Conservation (phyloP, 169 alveolate species). For the Eimeria acervulina region DNA sequence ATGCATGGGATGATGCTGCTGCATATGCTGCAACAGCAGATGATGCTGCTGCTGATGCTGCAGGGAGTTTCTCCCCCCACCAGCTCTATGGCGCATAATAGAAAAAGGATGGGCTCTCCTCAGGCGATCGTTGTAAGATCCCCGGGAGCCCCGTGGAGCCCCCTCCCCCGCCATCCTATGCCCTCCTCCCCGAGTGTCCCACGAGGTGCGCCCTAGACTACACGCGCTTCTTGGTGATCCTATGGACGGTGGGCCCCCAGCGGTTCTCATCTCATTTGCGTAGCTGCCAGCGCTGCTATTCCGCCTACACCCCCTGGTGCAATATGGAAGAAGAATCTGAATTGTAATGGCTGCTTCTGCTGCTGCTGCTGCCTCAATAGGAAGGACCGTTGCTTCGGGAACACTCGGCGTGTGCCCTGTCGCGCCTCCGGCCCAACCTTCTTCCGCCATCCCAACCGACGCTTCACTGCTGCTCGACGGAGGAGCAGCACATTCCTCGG, state of each 20-base stretch:
- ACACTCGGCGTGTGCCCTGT: constrained; percentile 21
- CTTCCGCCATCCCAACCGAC: constrained; percentile 17
- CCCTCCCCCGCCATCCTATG: constrained; percentile 58
- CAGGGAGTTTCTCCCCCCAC: constrained; percentile 21
- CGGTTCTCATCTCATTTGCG: constrained; percentile 39
- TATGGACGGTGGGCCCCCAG: constrained; percentile 68
- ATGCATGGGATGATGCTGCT: constrained; percentile 52
- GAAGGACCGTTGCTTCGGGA: constrained; percentile 48
- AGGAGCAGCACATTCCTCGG: constrained; percentile 36
- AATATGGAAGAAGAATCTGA: constrained; percentile 56
- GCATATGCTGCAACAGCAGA: constrained; percentile 54
- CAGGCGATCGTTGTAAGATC: constrained; percentile 44
- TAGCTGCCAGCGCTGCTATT: constrained; percentile 76
- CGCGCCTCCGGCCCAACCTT: constrained; percentile 40
- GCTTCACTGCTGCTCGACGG: constrained; percentile 53
- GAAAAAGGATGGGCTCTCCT: constrained; percentile 68
- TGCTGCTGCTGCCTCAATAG: constrained; percentile 76
- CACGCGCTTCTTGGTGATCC: constrained; percentile 69
- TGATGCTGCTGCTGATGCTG: constrained; percentile 58
- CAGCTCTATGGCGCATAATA: constrained; percentile 55
- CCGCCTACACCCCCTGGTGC: constrained; percentile 73
- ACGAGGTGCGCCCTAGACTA: constrained; percentile 65
- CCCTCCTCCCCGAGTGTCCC: constrained; percentile 77
- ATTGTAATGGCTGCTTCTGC: constrained; percentile 72
- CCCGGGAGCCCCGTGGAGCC: constrained; percentile 70